Conservation (phyloP, 177 flowering plant species). For the Telopea speciosissima region DNA sequence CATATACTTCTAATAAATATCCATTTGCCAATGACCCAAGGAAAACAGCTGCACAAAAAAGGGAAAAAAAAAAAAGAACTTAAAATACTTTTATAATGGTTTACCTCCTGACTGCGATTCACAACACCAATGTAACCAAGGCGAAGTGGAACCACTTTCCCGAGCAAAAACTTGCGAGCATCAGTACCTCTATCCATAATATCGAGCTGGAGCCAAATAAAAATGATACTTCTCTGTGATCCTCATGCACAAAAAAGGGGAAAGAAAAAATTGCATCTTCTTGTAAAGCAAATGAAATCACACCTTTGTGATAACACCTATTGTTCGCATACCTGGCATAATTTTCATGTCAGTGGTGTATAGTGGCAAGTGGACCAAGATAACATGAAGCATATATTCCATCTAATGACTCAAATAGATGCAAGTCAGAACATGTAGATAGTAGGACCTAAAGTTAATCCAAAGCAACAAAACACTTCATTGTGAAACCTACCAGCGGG, state of each 20-base stretch:
- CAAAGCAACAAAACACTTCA: too few relatives aligned
- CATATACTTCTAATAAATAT: too few relatives aligned
- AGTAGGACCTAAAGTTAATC: too few relatives aligned
- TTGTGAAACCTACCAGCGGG: conserved; percentile 33
- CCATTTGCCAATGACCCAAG: too few relatives aligned
- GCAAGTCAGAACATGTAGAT: background rate
- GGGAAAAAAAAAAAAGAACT: too few relatives aligned
- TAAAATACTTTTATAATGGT: background rate
- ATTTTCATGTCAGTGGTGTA: conserved; percentile 3
- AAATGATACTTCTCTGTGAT: background rate
- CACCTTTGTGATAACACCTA: conserved; percentile 55
- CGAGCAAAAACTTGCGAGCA: conserved; percentile 46
- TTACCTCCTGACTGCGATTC: conserved; percentile 55
- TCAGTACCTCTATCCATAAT: conserved; percentile 56
- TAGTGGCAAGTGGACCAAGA: background rate
- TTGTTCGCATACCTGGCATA: conserved; percentile 38
- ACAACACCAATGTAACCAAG: conserved; percentile 51
- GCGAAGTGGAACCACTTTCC: conserved; percentile 48
- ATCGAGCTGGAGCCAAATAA: conserved; percentile 32
- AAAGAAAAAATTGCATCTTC: background rate
- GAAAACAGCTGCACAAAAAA: too few relatives aligned
- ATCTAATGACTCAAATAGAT: background rate
- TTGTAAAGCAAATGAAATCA: background rate
- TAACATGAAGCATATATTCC: background rate
- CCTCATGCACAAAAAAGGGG: too few relatives aligned